Percentiles rank a stretch among this genome's conserved stretches.
Conservation (phyloP, 805 yeast species). For the Kazachstania kunashirensis region DNA sequence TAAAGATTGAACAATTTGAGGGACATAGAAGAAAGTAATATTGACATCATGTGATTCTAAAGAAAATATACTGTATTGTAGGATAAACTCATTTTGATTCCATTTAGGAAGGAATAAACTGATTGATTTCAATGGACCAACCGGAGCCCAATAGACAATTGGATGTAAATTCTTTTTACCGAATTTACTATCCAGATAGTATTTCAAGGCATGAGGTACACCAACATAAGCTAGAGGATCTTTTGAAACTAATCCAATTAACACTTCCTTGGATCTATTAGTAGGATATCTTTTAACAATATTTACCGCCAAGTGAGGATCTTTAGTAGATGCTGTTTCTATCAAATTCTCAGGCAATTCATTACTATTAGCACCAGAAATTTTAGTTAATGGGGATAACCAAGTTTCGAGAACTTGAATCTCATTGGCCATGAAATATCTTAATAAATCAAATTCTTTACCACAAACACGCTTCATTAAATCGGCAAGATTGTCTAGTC, state of each 20-base stretch:
- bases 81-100: constrained; percentile 51
- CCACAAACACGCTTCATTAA: constrained; percentile 28
- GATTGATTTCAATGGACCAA: constrained; percentile 77
- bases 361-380: constrained; percentile 30
- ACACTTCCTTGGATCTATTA: constrained; percentile 24
- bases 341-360: constrained; percentile 32
- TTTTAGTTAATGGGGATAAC: constrained; percentile 40
- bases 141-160: constrained; percentile 60
- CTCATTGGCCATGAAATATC: constrained; percentile 67
- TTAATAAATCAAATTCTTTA: constrained; percentile 43
- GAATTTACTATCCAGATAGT: constrained; percentile 9
- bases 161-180: constrained; percentile 21
- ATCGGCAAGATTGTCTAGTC: constrained; percentile 12
- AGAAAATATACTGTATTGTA: constrained; percentile 87
- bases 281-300: constrained; percentile 47
- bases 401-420: constrained; percentile 63
- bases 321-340: constrained; percentile 48
- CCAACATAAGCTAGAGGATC: constrained; percentile 43
- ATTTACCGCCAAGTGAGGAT: constrained; percentile 66
- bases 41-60: constrained; percentile 80
- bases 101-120: constrained; percentile 71
- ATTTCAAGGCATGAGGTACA: constrained; percentile 16
- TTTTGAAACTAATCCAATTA: constrained; percentile 37
- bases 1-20: constrained; percentile 90
- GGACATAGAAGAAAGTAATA: constrained; percentile 89